Base-by-base conservation (phyloP, 116 monocot genomes). In the Iris pallida region DNA sequence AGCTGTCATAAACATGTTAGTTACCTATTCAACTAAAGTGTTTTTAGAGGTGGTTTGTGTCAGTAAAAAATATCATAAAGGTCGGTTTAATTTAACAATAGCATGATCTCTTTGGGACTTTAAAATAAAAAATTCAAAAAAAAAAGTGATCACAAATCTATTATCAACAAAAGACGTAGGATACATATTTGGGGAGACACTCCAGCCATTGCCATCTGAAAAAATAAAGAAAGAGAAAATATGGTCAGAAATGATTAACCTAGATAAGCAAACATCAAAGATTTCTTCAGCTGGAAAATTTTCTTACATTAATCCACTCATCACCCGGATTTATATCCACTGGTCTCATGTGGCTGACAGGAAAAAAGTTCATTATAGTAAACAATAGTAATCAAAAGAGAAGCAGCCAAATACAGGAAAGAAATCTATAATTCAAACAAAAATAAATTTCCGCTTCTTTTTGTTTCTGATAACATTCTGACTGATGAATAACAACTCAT, bases 251-350 rank as follows among this genome's bases (percentile, higher is more conserved):
- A 6, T 30, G 45, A 16, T 18, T 57, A 66, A 4, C 11, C 30
- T 30, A 55, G n/a, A n/a, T 54, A 2, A 10, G 41, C 59, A 47
- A 58, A 43, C 4, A 18, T 58, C 3, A 6, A 64, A 46, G 10
- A 11, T 16, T 20, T 46, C n/a, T 19, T 15, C 55, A 18, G 30
- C 30, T 16, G 30, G 10, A 64, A 53, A 63, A 4, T 40, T 47
- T 59, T 46, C 91, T 84, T 80, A 91, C 95, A 82, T 88, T 95
- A 82, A 69, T 88, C 95, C 95, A 95, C 74, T 95, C 91, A 57
- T 91, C 91, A 60, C 84, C 71, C 51, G 95, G 95, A 82, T 88
- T 95, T 60, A 84, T 82, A 60, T 95, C 95, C 45, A 95, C 70
- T 20, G 88, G 86, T 72, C 72, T 81, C 91, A 95, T 84, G 43